phyloP scores from a whole-genome alignment of 805 yeast species.

The Vanderwaltozyma yarrowii region DNA sequence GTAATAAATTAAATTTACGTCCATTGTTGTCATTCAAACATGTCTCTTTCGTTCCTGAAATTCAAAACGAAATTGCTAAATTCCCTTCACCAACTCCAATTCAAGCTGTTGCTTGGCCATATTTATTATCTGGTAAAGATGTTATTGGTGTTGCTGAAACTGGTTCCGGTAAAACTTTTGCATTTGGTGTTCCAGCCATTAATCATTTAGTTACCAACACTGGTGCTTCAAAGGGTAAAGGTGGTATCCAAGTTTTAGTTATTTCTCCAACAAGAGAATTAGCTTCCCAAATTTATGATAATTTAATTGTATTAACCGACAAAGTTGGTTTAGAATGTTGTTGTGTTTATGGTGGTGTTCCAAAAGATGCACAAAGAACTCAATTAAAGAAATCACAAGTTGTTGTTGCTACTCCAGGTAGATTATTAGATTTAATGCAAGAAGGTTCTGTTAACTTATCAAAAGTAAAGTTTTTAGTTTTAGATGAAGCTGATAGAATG shows the following conservation, averaged over 20 bases:
- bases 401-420: slow-evolving; percentile 97
- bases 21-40: slow-evolving; percentile 66
- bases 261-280: slow-evolving; percentile 97
- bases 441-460: slow-evolving; percentile 74
- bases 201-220: slow-evolving; percentile 39
- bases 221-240: slow-evolving; percentile 15
- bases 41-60: slow-evolving; percentile 43
- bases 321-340: slow-evolving; percentile 57
- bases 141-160: slow-evolving; percentile 98
- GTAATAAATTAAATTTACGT: slow-evolving; percentile 38
- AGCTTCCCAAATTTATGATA: slow-evolving; percentile 88
- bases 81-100: slow-evolving; percentile 93
- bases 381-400: slow-evolving; percentile 58
- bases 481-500: slow-evolving; percentile 99
- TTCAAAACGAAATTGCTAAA: slow-evolving; percentile 51
- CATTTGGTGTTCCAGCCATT: slow-evolving; percentile 96
- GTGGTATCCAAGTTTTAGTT: slow-evolving; percentile 64
- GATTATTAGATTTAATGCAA: slow-evolving; percentile 79
- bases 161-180: slow-evolving; percentile 96
- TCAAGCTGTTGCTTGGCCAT: slow-evolving; percentile 94
- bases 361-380: slow-evolving; percentile 82
- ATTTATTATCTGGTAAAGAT: slow-evolving; percentile 63
- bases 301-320: slow-evolving; percentile 53
- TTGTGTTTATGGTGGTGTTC: slow-evolving; percentile 95
- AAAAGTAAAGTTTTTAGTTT: slow-evolving; percentile 63